A percentile compares a stretch with the other conserved stretches of the same genome.
Evolutionary conservation across 306 rosid species (phyloP).

Genomic region (Sindora glabra): DNA sequence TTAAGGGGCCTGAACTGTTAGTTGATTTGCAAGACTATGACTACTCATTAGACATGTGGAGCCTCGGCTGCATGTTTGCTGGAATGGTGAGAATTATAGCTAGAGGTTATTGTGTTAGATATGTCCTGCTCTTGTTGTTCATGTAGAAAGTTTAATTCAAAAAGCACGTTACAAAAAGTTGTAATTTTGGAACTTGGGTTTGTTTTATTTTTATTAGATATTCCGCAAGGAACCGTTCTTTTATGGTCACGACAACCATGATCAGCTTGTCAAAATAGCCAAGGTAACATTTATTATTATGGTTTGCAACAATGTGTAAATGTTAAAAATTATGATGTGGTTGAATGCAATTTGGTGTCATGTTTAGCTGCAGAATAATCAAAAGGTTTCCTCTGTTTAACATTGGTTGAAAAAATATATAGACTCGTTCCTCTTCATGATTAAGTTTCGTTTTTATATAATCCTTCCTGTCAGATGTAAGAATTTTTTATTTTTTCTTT

Average conservation of each 20-base stretch:
- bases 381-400: too few species aligned
- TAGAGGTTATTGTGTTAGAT: neutral
- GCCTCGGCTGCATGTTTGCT: conserved; percentile 99
- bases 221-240: conserved; percentile 98
- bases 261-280: conserved; percentile 85
- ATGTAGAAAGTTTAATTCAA: neutral
- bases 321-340: neutral
- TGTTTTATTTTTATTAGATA: too few species aligned
- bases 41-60: conserved; percentile 97
- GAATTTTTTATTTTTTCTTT: neutral
- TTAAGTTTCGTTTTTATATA: too few species aligned
- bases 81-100: conserved; percentile 78
- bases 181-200: too few species aligned
- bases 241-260: conserved; percentile 95
- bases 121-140: neutral
- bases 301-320: conserved; percentile 13
- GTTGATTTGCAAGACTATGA: conserved; percentile 88
- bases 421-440: too few species aligned
- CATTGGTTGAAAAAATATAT: too few species aligned
- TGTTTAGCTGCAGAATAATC: too few species aligned
- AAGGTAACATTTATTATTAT: conserved; percentile 44
- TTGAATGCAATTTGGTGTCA: too few species aligned
- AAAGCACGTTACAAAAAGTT: too few species aligned
- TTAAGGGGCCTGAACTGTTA: conserved; percentile 85
- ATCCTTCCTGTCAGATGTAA: neutral